Evolutionary conservation across 495 filamentous ascomycete genomes (phyloP), one percentile per base, ranked within the genome.

Genomic region (Penicillium cinerascens): DNA sequence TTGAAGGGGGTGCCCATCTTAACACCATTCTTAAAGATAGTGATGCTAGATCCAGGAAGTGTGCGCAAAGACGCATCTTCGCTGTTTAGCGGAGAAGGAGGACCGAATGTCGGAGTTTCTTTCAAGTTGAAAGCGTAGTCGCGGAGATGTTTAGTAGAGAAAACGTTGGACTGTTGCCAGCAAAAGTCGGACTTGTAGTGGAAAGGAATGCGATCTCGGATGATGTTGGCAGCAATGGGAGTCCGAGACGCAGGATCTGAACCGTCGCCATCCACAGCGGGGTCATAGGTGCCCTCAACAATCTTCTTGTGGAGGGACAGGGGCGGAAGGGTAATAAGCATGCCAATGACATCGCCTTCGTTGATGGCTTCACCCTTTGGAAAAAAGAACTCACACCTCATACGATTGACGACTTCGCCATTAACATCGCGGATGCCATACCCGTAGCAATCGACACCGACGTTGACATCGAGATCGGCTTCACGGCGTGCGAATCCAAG

Each of bases 371-470:
- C 84, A 29, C 84, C 82, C 36, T 82, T 73, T 0, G 87, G 86
- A 58, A 89, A 89, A 69, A 96, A 93, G 59, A 89, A 87, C 56
- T 89, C 87, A 11, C 92, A 91, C 27, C 93, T 85, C 50, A 92
- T 97, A 74, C 92, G 88, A 70, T 95, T 91, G 20, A 96, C 87
- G 42, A 93, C 92, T 63, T 97, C 89, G 9, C 92, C 92, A 11
- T 83, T 80, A 11, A 89, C 83, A 62, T 97, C 95, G 18, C 92
- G 85, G 48, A 99, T 80, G 17, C 89, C 95, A 65, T 99, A 99
- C 42, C 91, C 93, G 67, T 97, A 97, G 29, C 89, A 91, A 66
- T 99, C 93, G 58, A 92, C 96, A 0, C 95, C 95, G 11, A 97
- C 90, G 9, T 95, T 93, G 13, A 89, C 88, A 59, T 97, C 95